Percentiles rank a stretch among this genome's conserved stretches.
These are phyloP conservation scores for Circinella minor DNA, from an alignment of 371 early-diverging fungal genomes.

Conservation along the genomic window DNA sequence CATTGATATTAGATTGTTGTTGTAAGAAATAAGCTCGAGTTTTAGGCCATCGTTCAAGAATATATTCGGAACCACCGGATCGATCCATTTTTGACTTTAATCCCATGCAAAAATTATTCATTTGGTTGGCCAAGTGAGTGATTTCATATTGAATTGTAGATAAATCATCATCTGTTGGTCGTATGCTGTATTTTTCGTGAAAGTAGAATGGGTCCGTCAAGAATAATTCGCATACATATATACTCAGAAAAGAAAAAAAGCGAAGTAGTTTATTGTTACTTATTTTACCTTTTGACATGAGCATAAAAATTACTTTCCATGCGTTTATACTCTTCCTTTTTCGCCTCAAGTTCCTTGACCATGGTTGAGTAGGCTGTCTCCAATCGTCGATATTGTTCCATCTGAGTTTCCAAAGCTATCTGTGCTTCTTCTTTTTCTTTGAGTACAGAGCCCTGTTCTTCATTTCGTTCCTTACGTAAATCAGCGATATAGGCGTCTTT, in stretches of 20 bases:
- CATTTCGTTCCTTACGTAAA: slow-evolving; percentile 28
- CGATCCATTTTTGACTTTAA: slow-evolving; percentile 41
- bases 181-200: slow-evolving; percentile 25
- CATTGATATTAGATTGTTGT: too few relatives aligned
- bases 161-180: slow-evolving; percentile 55
- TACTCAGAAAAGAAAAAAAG: too few relatives aligned
- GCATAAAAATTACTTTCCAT: slow-evolving; percentile 49
- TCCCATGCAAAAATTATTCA: slow-evolving; percentile 51
- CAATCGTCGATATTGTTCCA: slow-evolving; percentile 21
- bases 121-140: slow-evolving; percentile 37
- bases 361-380: slow-evolving; percentile 24
- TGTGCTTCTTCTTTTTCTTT: slow-evolving; percentile 24
- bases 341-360: slow-evolving; percentile 32
- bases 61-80: slow-evolving; percentile 36
- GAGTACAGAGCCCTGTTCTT: slow-evolving; percentile 20
- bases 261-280: too few relatives aligned
- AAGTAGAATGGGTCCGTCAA: too few relatives aligned
- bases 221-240: too few relatives aligned
- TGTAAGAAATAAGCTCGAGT: slow-evolving; percentile 16
- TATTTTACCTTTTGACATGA: slow-evolving; percentile 27
- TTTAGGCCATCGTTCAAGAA: slow-evolving; percentile 21
- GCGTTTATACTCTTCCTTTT: slow-evolving; percentile 42
- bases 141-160: slow-evolving; percentile 55
- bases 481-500: slow-evolving; percentile 31
- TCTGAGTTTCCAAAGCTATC: slow-evolving; percentile 28